phyloP scores from a whole-genome alignment of 306 rosid species.

The Gastrolobium villosum region DNA sequence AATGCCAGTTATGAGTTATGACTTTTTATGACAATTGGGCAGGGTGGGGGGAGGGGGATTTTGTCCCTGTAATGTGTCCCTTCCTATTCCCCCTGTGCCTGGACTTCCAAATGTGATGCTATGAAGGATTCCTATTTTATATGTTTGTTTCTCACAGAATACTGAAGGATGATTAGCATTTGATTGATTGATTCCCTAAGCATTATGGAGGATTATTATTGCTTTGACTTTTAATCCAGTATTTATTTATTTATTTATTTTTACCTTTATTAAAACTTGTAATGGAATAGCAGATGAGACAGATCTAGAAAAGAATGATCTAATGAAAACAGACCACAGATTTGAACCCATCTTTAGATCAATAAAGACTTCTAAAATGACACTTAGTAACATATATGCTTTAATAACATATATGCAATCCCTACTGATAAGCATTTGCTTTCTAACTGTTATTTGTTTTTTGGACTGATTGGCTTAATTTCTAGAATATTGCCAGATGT shows the following conservation, averaged over 20 bases:
- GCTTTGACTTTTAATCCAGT: conserved; percentile 23
- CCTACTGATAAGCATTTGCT: conserved; percentile 3
- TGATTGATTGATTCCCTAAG: conserved; percentile 28
- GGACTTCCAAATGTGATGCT: no score
- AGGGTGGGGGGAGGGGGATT: no score
- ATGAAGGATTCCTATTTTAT: background rate
- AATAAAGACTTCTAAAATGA: background rate
- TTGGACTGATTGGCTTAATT: conserved; percentile 63
- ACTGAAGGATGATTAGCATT: conserved; percentile 15
- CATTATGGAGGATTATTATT: conserved; percentile 21
- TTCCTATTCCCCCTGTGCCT: no score
- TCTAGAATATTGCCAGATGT: conserved; percentile 97
- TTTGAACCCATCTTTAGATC: conserved; percentile 5
- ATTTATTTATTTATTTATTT: background rate
- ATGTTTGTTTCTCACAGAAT: background rate
- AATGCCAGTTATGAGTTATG: background rate
- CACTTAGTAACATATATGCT: background rate
- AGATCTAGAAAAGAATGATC: background rate
- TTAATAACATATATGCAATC: background rate
- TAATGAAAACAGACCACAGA: conserved; percentile 1
- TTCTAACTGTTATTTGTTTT: conserved; percentile 29
- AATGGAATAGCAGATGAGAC: background rate
- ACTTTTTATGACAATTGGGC: background rate
- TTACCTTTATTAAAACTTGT: background rate
- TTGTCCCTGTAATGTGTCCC: no score